Percentiles rank a stretch among this genome's conserved stretches.
These are phyloP conservation scores for Exophiala dermatitidis DNA, from an alignment of 2,329 filamentous ascomycete genomes.

Conservation along the genomic window DNA sequence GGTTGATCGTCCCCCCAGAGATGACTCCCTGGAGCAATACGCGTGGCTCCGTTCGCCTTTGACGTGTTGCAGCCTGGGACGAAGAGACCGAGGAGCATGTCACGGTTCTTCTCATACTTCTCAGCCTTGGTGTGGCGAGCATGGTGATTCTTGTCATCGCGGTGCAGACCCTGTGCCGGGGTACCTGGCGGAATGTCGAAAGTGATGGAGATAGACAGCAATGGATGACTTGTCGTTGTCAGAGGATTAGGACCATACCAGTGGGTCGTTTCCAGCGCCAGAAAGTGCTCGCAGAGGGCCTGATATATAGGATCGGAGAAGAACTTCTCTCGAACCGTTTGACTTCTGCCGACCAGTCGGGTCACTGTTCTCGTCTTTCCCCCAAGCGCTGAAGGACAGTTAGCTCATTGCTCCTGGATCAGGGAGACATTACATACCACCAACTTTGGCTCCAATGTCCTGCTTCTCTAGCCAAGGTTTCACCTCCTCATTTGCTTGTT, in stretches of 20 bases:
- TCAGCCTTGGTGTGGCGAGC: conserved; percentile 28
- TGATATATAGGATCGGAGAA: conserved; percentile 32
- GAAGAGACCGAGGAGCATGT: conserved; percentile 35
- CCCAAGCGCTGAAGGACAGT: conserved; percentile 26
- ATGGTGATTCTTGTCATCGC: conserved; percentile 38
- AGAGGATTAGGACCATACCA: conserved; percentile 31
- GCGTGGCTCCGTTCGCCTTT: conserved; percentile 34
- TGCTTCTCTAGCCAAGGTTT: conserved; percentile 29
- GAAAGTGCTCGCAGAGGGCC: conserved; percentile 33
- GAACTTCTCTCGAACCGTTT: conserved; percentile 34
- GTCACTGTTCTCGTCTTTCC: conserved; percentile 35
- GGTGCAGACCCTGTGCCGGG: conserved; percentile 32
- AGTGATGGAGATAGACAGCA: conserved; percentile 35
- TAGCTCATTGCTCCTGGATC: conserved; percentile 4
- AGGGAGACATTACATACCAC: conserved; percentile 12
- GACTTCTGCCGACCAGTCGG: conserved; percentile 32
- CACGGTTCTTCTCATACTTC: conserved; percentile 29
- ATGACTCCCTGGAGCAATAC: conserved; percentile 35
- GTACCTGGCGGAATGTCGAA: conserved; percentile 34
- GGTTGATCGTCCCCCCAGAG: conserved; percentile 37
- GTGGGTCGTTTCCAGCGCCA: conserved; percentile 32
- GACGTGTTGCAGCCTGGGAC: conserved; percentile 34
- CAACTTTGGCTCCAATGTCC: conserved; percentile 26
- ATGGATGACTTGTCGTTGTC: conserved; percentile 32
- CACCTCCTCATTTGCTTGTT: conserved; percentile 28